phyloP scores from a whole-genome alignment of 2,329 filamentous ascomycete species.

The Colletotrichum lupini region DNA sequence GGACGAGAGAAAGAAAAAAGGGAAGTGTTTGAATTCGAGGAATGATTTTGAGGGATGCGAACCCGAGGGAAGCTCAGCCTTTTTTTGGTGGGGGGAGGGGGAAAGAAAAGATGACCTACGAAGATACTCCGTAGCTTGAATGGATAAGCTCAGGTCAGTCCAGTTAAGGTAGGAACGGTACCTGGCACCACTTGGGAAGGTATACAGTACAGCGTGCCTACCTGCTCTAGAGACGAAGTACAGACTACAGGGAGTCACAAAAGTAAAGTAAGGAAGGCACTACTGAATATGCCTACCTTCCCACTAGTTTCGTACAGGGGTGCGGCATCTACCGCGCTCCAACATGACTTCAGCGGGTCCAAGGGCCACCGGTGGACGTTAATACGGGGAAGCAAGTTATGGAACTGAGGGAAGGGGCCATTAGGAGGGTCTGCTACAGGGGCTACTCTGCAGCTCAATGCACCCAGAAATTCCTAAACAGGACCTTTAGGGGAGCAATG shows the following conservation, averaged over 20 bases:
- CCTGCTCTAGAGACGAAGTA: not conserved
- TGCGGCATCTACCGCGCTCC: not conserved
- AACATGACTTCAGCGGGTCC: not conserved
- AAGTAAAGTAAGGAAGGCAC: not conserved
- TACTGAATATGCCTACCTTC: too few species aligned
- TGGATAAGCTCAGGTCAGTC: not conserved
- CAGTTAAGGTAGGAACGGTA: too few species aligned
- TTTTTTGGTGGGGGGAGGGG: constrained; percentile 7
- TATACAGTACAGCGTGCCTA: too few species aligned
- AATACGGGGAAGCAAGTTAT: not conserved
- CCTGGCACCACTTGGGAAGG: too few species aligned
- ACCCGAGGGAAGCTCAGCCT: constrained; percentile 9
- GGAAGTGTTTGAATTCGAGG: not conserved
- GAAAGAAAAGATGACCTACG: not conserved
- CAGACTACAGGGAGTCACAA: not conserved
- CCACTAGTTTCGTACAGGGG: not conserved
- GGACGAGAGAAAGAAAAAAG: too few species aligned
- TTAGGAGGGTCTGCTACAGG: not conserved
- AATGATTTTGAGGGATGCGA: not conserved
- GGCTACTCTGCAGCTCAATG: not conserved
- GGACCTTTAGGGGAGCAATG: not conserved
- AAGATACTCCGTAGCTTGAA: too few species aligned
- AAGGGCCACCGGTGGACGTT: not conserved
- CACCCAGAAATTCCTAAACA: not conserved
- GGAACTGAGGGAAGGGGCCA: too few species aligned